Evolutionary conservation across 371 early-diverging fungal genomes (phyloP).

Genomic region (Rhizopus stolonifer): DNA sequence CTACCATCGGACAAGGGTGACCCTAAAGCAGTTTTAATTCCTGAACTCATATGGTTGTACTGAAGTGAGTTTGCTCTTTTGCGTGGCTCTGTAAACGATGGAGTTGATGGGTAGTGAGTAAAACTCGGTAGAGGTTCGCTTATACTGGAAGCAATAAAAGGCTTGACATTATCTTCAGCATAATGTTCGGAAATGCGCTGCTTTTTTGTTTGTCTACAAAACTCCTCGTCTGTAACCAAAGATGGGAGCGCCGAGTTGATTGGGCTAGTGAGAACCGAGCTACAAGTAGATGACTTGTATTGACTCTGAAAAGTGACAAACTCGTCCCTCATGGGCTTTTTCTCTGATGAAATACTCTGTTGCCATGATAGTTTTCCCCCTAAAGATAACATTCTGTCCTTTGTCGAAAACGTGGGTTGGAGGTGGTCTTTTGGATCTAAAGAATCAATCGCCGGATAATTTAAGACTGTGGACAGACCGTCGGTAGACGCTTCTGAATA

Average conservation of each 20-base stretch:
- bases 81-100: not conserved
- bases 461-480: too few relatives aligned
- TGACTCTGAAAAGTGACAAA: not conserved
- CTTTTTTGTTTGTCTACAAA: not conserved
- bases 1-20: not conserved
- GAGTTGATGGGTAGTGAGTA: not conserved
- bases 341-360: conserved; percentile 2
- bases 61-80: conserved; percentile 7
- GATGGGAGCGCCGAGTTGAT: not conserved
- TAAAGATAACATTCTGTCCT: not conserved
- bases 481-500: not conserved
- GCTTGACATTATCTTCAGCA: not conserved
- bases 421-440: not conserved
- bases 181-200: not conserved
- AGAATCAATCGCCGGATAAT: not conserved
- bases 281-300: not conserved
- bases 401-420: not conserved
- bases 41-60: too few relatives aligned
- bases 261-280: not conserved
- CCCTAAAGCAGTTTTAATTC: not conserved
- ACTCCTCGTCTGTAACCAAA: conserved; percentile 1
- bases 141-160: conserved; percentile 16
- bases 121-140: conserved; percentile 16
- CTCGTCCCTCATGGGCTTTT: not conserved
- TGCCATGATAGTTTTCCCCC: conserved; percentile 6